These are phyloP conservation scores for Sordariomycetes sp. DNA, from an alignment of 2,329 filamentous ascomycete genomes.

Conservation along the genomic window DNA sequence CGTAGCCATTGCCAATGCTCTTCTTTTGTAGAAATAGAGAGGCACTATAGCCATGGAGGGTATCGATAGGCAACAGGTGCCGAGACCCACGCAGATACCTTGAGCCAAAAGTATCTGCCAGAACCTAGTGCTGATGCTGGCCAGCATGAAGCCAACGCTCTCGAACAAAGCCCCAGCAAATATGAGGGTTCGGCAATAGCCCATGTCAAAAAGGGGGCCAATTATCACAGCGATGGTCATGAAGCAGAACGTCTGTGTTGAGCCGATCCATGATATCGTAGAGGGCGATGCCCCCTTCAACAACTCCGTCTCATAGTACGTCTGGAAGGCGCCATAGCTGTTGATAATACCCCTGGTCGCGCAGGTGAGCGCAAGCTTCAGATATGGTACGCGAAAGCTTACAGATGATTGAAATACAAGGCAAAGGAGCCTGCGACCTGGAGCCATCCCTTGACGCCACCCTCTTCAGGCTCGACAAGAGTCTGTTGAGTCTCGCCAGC, in stretches of 20 bases:
- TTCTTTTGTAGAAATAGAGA: conserved; percentile 29
- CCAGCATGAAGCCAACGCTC: conserved; percentile 32
- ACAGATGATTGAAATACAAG: conserved; percentile 6
- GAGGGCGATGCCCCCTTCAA: conserved; percentile 21
- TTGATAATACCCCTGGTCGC: conserved; percentile 24
- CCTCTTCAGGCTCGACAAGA: background rate
- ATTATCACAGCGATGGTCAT: conserved; percentile 28
- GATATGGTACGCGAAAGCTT: too few species aligned
- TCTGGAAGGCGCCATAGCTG: conserved; percentile 36
- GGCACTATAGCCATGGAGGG: conserved; percentile 26
- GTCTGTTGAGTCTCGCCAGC: background rate
- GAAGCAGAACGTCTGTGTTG: conserved; percentile 30
- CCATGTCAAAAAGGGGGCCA: conserved; percentile 31
- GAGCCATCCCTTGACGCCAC: conserved; percentile 3
- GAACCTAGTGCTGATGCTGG: conserved; percentile 31
- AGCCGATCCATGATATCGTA: conserved; percentile 35
- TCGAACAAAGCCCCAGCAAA: conserved; percentile 22
- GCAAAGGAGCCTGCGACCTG: conserved; percentile 4
- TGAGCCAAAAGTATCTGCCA: conserved; percentile 31
- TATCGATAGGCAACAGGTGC: conserved; percentile 23
- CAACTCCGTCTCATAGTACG: conserved; percentile 28
- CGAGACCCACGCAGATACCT: conserved; percentile 26
- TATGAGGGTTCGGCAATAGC: conserved; percentile 28
- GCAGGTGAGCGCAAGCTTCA: background rate
- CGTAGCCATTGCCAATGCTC: conserved; percentile 31